A percentile compares a stretch with the other conserved stretches of the same genome.
Conservation (phyloP, 129 eudicot species). For the Heracleum sosnowskyi region DNA sequence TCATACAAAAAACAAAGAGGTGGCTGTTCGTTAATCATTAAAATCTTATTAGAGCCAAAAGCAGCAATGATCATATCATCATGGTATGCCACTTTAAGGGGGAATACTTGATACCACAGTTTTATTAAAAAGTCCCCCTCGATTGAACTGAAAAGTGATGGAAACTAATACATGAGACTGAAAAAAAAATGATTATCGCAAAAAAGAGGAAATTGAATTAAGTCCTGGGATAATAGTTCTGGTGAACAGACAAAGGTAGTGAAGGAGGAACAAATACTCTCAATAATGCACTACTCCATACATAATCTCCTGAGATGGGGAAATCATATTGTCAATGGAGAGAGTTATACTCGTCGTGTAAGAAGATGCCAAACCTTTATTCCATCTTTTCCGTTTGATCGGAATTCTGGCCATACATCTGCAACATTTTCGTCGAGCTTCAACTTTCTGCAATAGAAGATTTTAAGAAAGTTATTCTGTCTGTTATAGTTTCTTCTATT, state of each 20-base stretch:
- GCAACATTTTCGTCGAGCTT: constrained; percentile 72
- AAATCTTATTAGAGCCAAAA: neutral
- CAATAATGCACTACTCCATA: neutral
- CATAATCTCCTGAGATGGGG: neutral
- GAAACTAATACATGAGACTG: neutral
- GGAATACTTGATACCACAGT: neutral
- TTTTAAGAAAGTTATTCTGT: neutral
- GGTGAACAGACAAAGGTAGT: neutral
- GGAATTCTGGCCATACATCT: constrained; percentile 80
- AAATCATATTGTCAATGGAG: neutral
- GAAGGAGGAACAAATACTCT: neutral
- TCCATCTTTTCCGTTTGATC: constrained; percentile 58
- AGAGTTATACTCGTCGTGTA: neutral
- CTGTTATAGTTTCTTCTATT: neutral
- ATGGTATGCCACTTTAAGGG: neutral
- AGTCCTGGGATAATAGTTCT: neutral
- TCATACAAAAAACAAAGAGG: neutral
- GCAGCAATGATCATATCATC: neutral
- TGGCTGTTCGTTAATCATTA: neutral
- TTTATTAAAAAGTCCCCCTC: neutral
- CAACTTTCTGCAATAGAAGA: constrained; percentile 52
- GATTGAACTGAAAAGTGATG: neutral
- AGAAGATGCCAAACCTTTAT: constrained; percentile 46
- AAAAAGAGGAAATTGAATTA: neutral
- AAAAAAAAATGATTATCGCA: neutral